Evolutionary conservation across 2,329 filamentous ascomycete species (phyloP).

Genomic region (Penicillium sp.): DNA sequence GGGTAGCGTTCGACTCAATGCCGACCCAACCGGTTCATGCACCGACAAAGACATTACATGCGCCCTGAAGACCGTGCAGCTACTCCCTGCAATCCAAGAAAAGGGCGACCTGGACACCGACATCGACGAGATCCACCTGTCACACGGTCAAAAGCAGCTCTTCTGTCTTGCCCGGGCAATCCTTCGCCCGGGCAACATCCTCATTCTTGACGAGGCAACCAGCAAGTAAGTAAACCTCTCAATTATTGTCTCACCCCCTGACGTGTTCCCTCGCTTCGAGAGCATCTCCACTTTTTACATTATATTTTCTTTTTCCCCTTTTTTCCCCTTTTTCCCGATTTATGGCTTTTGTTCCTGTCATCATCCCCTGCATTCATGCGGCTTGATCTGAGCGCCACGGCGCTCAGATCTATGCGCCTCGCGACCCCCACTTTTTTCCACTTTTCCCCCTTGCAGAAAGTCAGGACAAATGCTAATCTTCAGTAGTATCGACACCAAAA

Average conservation of each 20-base stretch:
- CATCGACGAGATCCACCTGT: slow-evolving; percentile 53
- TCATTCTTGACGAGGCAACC: slow-evolving; percentile 49
- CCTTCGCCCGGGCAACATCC: slow-evolving; percentile 47
- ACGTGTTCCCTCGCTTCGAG: slow-evolving; percentile 11
- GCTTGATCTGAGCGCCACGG: slow-evolving; percentile 14
- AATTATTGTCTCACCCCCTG: slow-evolving; percentile 14
- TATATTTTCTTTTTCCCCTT: neutral
- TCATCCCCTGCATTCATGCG: slow-evolving; percentile 23
- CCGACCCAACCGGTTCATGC: slow-evolving; percentile 36
- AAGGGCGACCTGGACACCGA: slow-evolving; percentile 43
- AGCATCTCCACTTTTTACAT: neutral
- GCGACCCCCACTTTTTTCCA: neutral
- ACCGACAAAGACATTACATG: slow-evolving; percentile 36
- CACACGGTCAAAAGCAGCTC: slow-evolving; percentile 63
- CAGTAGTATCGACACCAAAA: slow-evolving; percentile 56
- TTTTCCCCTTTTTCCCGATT: neutral
- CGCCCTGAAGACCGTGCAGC: slow-evolving; percentile 41
- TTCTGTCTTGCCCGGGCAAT: slow-evolving; percentile 64
- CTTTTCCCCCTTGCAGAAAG: slow-evolving; percentile 10
- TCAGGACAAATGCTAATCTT: slow-evolving; percentile 8
- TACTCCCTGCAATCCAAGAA: slow-evolving; percentile 38
- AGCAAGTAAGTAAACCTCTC: slow-evolving; percentile 31
- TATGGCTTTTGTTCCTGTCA: slow-evolving; percentile 6
- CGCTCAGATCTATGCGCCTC: slow-evolving; percentile 10
- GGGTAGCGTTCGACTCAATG: slow-evolving; percentile 42